A percentile compares a stretch with the other conserved stretches of the same genome.
phyloP scores from a whole-genome alignment of 2,329 filamentous ascomycete genomes.

The Neofusicoccum laricinum region DNA sequence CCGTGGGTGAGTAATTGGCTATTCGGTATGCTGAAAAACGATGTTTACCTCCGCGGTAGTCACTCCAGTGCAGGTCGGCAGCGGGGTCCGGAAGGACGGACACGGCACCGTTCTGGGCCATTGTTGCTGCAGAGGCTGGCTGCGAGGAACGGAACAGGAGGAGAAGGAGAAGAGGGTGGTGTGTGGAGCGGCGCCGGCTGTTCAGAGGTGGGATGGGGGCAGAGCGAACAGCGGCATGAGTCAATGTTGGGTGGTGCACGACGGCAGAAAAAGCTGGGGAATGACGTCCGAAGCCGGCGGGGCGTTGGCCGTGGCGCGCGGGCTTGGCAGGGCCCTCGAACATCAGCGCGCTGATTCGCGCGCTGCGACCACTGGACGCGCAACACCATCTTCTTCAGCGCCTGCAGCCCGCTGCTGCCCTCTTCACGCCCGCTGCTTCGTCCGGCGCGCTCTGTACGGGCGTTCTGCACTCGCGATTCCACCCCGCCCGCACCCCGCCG shows the following conservation, averaged over 20 bases:
- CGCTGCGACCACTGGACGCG: not conserved
- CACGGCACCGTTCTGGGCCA: constrained; percentile 7
- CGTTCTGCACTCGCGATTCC: not conserved
- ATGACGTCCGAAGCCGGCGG: constrained; percentile 16
- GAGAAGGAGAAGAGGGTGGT: not conserved
- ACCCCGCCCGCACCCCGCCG: not conserved
- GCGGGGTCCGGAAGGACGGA: constrained; percentile 61
- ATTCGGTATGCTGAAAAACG: not conserved
- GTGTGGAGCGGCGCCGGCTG: not conserved
- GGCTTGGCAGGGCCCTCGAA: not conserved
- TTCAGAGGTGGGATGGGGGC: not conserved
- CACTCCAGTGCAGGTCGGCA: constrained; percentile 64
- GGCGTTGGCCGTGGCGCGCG: not conserved
- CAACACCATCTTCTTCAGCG: constrained; percentile 5
- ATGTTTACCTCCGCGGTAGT: constrained; percentile 50
- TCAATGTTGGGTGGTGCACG: not conserved
- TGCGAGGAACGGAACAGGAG: not conserved
- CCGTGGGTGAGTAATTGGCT: not conserved
- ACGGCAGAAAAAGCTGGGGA: constrained; percentile 15
- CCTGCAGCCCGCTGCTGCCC: not conserved
- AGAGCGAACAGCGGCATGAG: constrained; percentile 3
- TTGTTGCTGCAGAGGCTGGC: not conserved
- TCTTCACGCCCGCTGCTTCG: not conserved
- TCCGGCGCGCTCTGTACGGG: not conserved
- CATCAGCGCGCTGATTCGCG: constrained; percentile 8